Conservation (phyloP, 352 stramenopile species). For the Pythium dissimile region DNA sequence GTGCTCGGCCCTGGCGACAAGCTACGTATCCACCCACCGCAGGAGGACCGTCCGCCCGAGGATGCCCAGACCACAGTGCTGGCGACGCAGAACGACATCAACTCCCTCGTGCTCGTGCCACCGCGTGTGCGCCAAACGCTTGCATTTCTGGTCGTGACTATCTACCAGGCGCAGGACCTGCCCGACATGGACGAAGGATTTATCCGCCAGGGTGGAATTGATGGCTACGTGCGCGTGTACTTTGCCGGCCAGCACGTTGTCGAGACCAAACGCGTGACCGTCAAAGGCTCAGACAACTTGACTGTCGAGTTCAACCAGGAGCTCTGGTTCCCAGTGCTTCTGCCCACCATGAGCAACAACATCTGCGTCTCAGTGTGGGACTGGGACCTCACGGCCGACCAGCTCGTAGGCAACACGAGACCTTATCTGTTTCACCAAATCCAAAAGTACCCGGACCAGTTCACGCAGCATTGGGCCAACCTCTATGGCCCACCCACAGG, state of each 20-base stretch:
- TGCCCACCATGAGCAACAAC: conserved; percentile 80
- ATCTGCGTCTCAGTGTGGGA: conserved; percentile 87
- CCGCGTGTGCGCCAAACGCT: conserved; percentile 67
- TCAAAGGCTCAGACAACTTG: conserved; percentile 53
- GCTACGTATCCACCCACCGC: conserved; percentile 54
- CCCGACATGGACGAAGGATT: conserved; percentile 83
- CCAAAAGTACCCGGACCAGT: conserved; percentile 51
- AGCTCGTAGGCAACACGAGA: conserved; percentile 65
- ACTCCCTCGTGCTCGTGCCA: conserved; percentile 79
- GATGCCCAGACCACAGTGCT: conserved; percentile 12
- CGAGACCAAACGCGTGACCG: conserved; percentile 65
- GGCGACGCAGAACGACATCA: conserved; percentile 51
- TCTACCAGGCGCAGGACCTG: conserved; percentile 74
- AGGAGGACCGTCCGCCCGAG: conserved; percentile 35
- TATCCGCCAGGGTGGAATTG: conserved; percentile 62
- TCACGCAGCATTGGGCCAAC: conserved; percentile 67
- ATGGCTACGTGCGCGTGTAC: conserved; percentile 76
- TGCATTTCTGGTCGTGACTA: conserved; percentile 74
- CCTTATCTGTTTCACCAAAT: conserved; percentile 79
- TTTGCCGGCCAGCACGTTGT: conserved; percentile 71
- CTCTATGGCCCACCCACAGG: conserved; percentile 78
- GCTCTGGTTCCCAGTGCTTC: conserved; percentile 82
- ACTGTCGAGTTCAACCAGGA: conserved; percentile 66
- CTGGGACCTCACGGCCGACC: conserved; percentile 57
- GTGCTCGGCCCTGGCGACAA: conserved; percentile 85